These are phyloP conservation scores for Inosperma sp. DNA, from an alignment of 768 basidiomycete species.

Conservation along the genomic window DNA sequence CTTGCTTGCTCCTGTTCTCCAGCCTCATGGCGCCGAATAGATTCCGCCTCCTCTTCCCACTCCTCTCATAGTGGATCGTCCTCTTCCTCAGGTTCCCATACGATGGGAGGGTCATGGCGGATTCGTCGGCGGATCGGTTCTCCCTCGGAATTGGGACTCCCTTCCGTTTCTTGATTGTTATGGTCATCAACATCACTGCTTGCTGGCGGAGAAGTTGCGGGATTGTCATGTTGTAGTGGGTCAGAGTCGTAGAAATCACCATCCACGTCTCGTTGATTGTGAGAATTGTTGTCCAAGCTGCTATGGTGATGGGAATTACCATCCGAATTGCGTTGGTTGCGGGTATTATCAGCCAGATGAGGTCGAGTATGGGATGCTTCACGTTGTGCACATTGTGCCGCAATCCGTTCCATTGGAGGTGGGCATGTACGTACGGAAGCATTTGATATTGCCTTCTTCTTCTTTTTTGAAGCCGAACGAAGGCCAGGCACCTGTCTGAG, in stretches of 20 bases:
- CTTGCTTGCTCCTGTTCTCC: not conserved
- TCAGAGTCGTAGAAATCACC: no score
- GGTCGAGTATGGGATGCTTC: not conserved
- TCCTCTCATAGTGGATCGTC: not conserved
- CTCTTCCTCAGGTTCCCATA: not conserved
- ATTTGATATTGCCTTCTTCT: not conserved
- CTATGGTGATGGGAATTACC: no score
- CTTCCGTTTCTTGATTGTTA: no score
- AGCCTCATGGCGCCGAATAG: not conserved
- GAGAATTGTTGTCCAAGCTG: no score
- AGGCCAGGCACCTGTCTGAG: not conserved
- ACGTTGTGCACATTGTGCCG: not conserved
- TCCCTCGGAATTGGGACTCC: no score
- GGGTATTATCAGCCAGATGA: not conserved
- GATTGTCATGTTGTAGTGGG: no score
- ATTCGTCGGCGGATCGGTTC: not conserved
- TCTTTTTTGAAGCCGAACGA: not conserved
- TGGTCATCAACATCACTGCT: no score
- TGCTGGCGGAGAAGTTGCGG: no score
- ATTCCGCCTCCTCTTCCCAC: not conserved
- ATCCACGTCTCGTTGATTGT: no score
- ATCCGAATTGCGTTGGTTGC: not conserved
- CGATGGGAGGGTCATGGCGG: not conserved
- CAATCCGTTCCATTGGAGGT: not conserved
- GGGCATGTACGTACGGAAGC: not conserved